phyloP scores from a whole-genome alignment of 148 eudicot genomes.

The Polygonum aviculare region DNA sequence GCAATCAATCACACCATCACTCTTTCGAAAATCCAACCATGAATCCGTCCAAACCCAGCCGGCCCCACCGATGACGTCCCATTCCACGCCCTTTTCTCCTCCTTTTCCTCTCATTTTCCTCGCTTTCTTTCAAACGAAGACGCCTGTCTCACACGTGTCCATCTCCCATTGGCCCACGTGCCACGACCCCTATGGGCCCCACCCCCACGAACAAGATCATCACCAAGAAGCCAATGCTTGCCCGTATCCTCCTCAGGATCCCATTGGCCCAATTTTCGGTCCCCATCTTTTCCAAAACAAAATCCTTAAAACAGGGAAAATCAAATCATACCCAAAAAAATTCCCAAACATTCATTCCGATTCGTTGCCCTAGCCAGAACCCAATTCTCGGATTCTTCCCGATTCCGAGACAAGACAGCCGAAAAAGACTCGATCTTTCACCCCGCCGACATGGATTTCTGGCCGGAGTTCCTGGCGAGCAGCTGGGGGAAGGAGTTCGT shows the following conservation, averaged over 20 bases:
- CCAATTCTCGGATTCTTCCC: background rate
- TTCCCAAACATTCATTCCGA: background rate
- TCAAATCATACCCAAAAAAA: background rate
- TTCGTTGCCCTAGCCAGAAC: background rate
- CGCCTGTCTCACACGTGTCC: background rate
- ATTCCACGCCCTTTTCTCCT: background rate
- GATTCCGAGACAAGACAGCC: background rate
- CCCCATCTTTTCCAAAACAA: background rate
- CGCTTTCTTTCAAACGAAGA: background rate
- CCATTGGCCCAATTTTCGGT: background rate
- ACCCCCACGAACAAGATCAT: background rate
- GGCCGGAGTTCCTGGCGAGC: conserved; percentile 88
- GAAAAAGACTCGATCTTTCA: background rate
- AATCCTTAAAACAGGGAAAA: background rate
- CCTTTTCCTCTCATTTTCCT: background rate
- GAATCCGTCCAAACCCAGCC: background rate
- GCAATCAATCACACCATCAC: no score
- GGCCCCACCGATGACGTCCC: background rate
- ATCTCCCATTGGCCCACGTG: background rate
- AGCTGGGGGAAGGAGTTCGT: conserved; percentile 93
- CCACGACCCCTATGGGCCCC: background rate
- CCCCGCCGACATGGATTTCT: conserved; percentile 56
- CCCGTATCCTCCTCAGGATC: background rate
- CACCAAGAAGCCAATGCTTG: background rate
- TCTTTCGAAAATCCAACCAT: no score